Percentiles rank a stretch among this genome's conserved stretches.
phyloP scores from a whole-genome alignment of 331 rosid genomes.

The Cydonia oblonga region DNA sequence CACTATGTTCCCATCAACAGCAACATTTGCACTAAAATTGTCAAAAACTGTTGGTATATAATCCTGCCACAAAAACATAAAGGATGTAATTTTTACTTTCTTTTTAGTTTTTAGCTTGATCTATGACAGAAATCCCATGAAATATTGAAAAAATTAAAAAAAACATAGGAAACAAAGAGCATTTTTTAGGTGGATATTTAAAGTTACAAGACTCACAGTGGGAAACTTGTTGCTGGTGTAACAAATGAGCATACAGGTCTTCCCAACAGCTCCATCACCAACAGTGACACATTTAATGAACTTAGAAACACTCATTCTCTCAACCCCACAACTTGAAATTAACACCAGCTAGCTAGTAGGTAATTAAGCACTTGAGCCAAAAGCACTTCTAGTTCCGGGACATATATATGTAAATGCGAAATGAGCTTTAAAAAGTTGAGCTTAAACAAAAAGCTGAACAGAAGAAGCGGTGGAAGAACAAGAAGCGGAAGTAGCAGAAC shows the following conservation, averaged over 20 bases:
- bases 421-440: background rate
- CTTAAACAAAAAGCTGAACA: background rate
- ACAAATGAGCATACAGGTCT: slow-evolving; percentile 97
- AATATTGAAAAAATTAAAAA: slow-evolving; percentile 4
- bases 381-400: background rate
- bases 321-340: slow-evolving; percentile 15
- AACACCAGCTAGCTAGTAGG: background rate
- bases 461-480: background rate
- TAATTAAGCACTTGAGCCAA: background rate
- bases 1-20: slow-evolving; percentile 87
- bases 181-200: background rate
- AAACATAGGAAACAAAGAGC: background rate
- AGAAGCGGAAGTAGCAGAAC: background rate
- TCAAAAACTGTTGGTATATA: slow-evolving; percentile 91
- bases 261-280: slow-evolving; percentile 99
- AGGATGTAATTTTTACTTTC: too few relatives aligned
- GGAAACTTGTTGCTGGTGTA: slow-evolving; percentile 75
- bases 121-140: background rate
- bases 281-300: slow-evolving; percentile 98
- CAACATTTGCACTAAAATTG: slow-evolving; percentile 92
- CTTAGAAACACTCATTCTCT: slow-evolving; percentile 82
- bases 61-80: slow-evolving; percentile 77
- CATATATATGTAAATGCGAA: background rate
- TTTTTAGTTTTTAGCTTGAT: background rate
- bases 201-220: slow-evolving; percentile 51